Percentiles rank a stretch among this genome's conserved stretches.
Evolutionary conservation across 2,329 filamentous ascomycete species (phyloP).

Genomic region (Colletotrichum shisoi): DNA sequence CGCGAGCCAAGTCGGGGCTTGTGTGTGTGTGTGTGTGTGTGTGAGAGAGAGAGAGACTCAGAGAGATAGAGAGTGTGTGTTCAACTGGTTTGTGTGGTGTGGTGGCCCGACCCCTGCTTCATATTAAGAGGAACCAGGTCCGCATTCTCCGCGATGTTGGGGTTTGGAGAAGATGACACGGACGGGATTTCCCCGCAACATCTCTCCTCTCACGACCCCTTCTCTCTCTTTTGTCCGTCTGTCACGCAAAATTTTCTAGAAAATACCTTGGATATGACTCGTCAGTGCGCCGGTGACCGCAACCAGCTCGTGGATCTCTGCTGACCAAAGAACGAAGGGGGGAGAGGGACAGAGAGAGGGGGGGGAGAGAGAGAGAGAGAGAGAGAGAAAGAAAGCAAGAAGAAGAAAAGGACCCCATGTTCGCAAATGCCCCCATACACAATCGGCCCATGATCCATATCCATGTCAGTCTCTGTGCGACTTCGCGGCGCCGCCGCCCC

Average conservation of each 20-base stretch:
- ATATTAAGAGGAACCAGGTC: constrained; percentile 3
- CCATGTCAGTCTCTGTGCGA: not conserved
- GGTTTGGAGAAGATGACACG: constrained; percentile 26
- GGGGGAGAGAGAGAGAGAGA: too few species aligned
- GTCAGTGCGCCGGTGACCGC: constrained; percentile 6
- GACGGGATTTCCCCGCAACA: constrained; percentile 23
- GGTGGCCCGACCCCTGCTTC: not conserved
- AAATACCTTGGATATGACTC: constrained; percentile 27
- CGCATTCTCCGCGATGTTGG: constrained; percentile 34
- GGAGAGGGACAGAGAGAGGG: too few species aligned
- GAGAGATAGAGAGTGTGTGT: too few species aligned
- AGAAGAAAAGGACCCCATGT: too few species aligned
- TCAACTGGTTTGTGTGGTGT: not conserved
- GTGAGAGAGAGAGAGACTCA: too few species aligned
- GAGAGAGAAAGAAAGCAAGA: too few species aligned
- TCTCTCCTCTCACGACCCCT: too few species aligned
- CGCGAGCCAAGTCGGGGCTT: constrained; percentile 29
- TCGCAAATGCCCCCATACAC: too few species aligned
- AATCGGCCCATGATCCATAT: constrained; percentile 3
- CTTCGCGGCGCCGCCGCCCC: not conserved
- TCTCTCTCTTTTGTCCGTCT: not conserved
- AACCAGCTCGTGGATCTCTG: too few species aligned
- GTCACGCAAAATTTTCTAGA: not conserved
- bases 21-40: not conserved
- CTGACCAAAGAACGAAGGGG: too few species aligned